These are phyloP conservation scores for Papiliotrema nemorosa DNA, from an alignment of 1,284 basidiomycete genomes.

Conservation along the genomic window DNA sequence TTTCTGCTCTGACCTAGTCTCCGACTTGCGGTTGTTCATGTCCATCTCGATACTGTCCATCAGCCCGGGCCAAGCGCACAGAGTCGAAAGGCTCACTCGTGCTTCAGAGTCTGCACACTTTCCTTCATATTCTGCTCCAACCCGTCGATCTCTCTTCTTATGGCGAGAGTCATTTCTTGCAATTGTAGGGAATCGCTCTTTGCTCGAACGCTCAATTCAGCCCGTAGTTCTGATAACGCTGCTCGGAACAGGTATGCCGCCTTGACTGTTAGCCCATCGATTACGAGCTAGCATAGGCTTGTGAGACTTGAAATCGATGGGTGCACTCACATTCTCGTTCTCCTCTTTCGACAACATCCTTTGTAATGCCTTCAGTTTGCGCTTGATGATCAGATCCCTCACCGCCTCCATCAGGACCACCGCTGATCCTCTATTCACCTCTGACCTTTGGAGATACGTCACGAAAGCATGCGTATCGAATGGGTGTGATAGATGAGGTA, in stretches of 20 bases:
- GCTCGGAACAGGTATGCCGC: slow-evolving; percentile 95
- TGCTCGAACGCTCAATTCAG: slow-evolving; percentile 77
- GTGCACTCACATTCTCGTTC: slow-evolving; percentile 78
- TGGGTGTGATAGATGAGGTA: slow-evolving; percentile 36
- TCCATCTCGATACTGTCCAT: slow-evolving; percentile 81
- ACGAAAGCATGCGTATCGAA: slow-evolving; percentile 50
- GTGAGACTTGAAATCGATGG: too few species aligned
- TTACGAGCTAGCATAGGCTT: background rate
- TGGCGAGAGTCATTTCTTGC: slow-evolving; percentile 54
- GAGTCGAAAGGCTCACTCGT: slow-evolving; percentile 63
- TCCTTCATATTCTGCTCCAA: slow-evolving; percentile 91
- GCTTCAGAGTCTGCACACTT: slow-evolving; percentile 81
- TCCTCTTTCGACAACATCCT: slow-evolving; percentile 79
- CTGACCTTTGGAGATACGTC: slow-evolving; percentile 38
- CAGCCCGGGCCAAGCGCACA: background rate
- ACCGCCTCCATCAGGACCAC: slow-evolving; percentile 82
- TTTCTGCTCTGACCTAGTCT: slow-evolving; percentile 84
- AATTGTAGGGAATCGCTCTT: slow-evolving; percentile 61
- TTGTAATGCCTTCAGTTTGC: slow-evolving; percentile 67
- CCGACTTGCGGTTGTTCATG: slow-evolving; percentile 88
- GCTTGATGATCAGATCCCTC: slow-evolving; percentile 70
- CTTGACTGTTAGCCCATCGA: slow-evolving; percentile 51
- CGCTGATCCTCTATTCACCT: slow-evolving; percentile 52
- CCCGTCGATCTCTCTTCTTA: slow-evolving; percentile 83
- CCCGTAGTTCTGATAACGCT: slow-evolving; percentile 83